These are phyloP conservation scores for Penicillium longicatenatum DNA, from an alignment of 495 filamentous ascomycete species.

Conservation along the genomic window DNA sequence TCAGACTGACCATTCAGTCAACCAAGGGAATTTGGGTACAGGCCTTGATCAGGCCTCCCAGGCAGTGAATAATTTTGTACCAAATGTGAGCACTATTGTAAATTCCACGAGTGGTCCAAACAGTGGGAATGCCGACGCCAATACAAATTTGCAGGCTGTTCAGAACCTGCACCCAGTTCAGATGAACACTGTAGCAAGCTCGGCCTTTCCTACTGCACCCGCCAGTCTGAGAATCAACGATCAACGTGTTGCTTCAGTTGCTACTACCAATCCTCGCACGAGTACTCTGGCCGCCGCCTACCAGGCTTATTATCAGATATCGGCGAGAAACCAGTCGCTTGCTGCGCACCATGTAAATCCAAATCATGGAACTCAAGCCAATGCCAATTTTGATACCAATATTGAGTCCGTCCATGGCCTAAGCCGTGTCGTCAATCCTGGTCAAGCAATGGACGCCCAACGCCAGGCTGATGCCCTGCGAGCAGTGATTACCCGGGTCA, in stretches of 20 bases:
- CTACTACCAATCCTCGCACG: not conserved
- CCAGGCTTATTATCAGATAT: too few species aligned
- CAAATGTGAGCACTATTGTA: not conserved
- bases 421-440: not conserved
- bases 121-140: not conserved
- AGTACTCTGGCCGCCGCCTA: too few species aligned
- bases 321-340: too few species aligned
- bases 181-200: not conserved
- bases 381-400: not conserved
- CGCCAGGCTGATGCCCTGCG: not conserved
- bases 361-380: not conserved
- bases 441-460: not conserved
- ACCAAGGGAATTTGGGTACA: not conserved
- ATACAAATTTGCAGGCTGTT: not conserved
- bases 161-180: not conserved
- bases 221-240: not conserved
- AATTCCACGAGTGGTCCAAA: not conserved
- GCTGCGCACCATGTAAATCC: too few species aligned
- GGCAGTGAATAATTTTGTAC: not conserved
- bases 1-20: not conserved
- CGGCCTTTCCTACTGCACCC: not conserved
- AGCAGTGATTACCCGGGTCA: not conserved
- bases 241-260: not conserved
- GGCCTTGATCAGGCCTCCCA: not conserved
- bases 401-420: too few species aligned